Conservation (phyloP, 2,329 filamentous ascomycete genomes). For the Helminthosporium solani region DNA sequence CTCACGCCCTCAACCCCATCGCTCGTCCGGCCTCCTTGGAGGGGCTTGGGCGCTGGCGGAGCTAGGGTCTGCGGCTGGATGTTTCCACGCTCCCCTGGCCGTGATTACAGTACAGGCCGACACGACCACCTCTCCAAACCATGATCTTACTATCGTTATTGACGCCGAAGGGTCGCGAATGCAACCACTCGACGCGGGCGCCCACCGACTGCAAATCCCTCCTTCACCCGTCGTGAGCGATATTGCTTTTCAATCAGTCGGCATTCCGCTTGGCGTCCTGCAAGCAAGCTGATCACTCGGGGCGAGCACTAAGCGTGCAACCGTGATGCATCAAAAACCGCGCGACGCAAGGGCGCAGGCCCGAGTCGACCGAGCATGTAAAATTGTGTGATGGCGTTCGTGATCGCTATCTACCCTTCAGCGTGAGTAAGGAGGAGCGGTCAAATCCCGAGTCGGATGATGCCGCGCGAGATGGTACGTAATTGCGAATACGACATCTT, state of each 20-base stretch:
- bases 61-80: constrained; percentile 18
- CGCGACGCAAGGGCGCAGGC: constrained; percentile 30
- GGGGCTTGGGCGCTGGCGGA: constrained; percentile 1
- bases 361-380: constrained; percentile 20
- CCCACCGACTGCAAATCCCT: constrained; percentile 19
- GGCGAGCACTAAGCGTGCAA: constrained; percentile 35
- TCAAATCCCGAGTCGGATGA: neutral
- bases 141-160: constrained; percentile 10
- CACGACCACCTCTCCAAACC: constrained; percentile 13
- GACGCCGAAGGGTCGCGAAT: constrained; percentile 5
- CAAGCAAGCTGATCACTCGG: constrained; percentile 12
- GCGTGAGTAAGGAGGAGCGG: too few relatives aligned
- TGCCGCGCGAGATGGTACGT: neutral
- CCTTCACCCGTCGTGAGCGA: constrained; percentile 18
- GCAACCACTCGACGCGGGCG: constrained; percentile 8
- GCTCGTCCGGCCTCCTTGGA: constrained; percentile 13
- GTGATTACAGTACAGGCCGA: constrained; percentile 9
- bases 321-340: constrained; percentile 21
- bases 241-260: constrained; percentile 33
- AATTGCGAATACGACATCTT: neutral
- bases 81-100: constrained; percentile 16
- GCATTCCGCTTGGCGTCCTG: constrained; percentile 23
- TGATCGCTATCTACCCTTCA: too few relatives aligned
- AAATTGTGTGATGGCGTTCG: constrained; percentile 23
- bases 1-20: too few relatives aligned